Percentiles rank a stretch among this genome's conserved stretches.
Evolutionary conservation across 2,329 filamentous ascomycete species (phyloP).

Genomic region (Alternaria consortialis): DNA sequence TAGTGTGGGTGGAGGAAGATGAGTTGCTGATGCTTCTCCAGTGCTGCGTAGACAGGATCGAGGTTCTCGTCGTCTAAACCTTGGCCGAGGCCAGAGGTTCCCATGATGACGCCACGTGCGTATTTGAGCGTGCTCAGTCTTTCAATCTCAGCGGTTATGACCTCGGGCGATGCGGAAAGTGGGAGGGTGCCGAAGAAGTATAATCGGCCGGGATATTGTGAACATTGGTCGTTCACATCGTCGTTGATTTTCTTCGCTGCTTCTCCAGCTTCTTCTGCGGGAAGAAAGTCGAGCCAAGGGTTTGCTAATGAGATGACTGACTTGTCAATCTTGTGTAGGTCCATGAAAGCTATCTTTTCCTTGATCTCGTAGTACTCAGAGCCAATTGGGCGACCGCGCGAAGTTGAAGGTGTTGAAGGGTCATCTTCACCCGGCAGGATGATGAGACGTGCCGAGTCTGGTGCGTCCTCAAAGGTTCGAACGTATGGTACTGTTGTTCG

Average conservation of each 20-base stretch:
- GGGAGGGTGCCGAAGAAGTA: conserved; percentile 88
- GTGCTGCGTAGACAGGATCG: conserved; percentile 74
- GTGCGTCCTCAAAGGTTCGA: conserved; percentile 66
- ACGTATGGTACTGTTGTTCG: conserved; percentile 74
- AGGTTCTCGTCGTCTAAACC: conserved; percentile 82
- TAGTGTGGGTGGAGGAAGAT: conserved; percentile 94
- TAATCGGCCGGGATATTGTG: conserved; percentile 69
- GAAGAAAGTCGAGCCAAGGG: conserved; percentile 90
- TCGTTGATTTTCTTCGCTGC: conserved; percentile 77
- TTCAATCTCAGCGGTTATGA: conserved; percentile 71
- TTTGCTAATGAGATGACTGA: conserved; percentile 91
- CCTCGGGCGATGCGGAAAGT: conserved; percentile 70
- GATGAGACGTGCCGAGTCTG: conserved; percentile 69
- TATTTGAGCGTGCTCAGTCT: conserved; percentile 69
- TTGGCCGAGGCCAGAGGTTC: conserved; percentile 80
- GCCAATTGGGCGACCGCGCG: conserved; percentile 82
- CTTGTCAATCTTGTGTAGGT: conserved; percentile 79
- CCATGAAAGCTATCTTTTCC: conserved; percentile 88
- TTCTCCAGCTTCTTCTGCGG: conserved; percentile 65
- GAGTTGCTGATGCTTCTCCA: conserved; percentile 71
- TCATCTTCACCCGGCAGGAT: conserved; percentile 69
- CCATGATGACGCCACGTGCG: conserved; percentile 87
- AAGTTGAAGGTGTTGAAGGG: conserved; percentile 58
- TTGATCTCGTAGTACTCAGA: conserved; percentile 81
- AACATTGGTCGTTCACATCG: conserved; percentile 79